Conservation (phyloP, 371 early-diverging fungal species). For the Haplosporangium sp. region DNA sequence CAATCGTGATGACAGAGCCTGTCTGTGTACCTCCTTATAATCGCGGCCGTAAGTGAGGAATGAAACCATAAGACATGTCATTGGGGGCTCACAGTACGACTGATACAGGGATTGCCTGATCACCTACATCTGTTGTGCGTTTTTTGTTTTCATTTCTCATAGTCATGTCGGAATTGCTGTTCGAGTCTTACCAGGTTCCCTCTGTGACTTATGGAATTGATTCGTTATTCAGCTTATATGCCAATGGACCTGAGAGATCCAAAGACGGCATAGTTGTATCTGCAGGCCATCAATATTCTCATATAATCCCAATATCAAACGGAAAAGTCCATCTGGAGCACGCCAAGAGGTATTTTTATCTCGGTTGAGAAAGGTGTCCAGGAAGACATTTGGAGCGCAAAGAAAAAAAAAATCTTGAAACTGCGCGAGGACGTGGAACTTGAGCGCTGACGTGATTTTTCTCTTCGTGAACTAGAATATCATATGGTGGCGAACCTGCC, state of each 20-base stretch:
- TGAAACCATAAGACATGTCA: no score
- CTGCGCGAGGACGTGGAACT: neutral
- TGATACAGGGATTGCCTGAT: no score
- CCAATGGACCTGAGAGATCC: constrained; percentile 64
- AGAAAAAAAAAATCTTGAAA: neutral
- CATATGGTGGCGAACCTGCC: constrained; percentile 78
- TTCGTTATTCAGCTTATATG: constrained; percentile 84
- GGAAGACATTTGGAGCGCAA: neutral
- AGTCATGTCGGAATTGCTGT: constrained; percentile 87
- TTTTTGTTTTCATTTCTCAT: constrained; percentile 7
- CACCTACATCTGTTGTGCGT: no score
- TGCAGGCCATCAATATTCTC: constrained; percentile 77
- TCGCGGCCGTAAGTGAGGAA: constrained; percentile 68
- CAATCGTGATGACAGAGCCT: constrained; percentile 89
- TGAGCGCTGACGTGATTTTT: neutral
- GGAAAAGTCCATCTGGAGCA: constrained; percentile 69
- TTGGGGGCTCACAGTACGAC: no score
- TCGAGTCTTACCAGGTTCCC: constrained; percentile 86
- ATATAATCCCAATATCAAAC: constrained; percentile 79
- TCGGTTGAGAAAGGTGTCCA: neutral
- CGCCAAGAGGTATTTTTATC: constrained; percentile 65
- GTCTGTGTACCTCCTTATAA: constrained; percentile 79
- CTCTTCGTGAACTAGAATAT: constrained; percentile 56
- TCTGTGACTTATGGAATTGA: constrained; percentile 89
- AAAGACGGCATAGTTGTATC: constrained; percentile 80